Conservation (phyloP, 305 asterid genomes). For the Ajuga reptans region DNA sequence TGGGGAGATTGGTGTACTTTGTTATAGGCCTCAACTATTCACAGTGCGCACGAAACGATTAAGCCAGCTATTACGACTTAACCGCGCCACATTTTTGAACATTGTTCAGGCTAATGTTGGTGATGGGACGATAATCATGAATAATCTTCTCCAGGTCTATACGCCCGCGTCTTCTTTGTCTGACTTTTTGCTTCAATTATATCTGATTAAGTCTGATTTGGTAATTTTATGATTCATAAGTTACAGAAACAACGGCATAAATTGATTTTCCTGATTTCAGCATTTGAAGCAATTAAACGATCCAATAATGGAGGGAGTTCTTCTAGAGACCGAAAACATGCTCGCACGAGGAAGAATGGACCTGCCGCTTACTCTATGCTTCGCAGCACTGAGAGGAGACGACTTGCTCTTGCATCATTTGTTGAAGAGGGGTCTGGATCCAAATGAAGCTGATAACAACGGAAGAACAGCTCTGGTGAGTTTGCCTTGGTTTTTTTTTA, state of each 20-base stretch:
- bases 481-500: background rate
- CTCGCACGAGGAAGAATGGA: slow-evolving; percentile 93
- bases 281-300: slow-evolving; percentile 63
- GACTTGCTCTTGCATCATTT: slow-evolving; percentile 70
- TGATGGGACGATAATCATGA: slow-evolving; percentile 83
- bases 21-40: slow-evolving; percentile 89
- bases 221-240: background rate
- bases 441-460: slow-evolving; percentile 73
- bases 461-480: slow-evolving; percentile 86
- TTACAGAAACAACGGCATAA: slow-evolving; percentile 17
- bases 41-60: slow-evolving; percentile 78
- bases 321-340: slow-evolving; percentile 84
- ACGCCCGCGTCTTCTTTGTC: background rate
- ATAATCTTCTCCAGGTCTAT: slow-evolving; percentile 75
- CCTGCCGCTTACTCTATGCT: slow-evolving; percentile 81
- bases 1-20: slow-evolving; percentile 89
- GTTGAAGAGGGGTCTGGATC: slow-evolving; percentile 82
- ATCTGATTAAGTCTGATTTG: background rate
- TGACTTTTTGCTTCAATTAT: background rate
- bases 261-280: slow-evolving; percentile 31
- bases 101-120: slow-evolving; percentile 85
- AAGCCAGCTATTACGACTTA: slow-evolving; percentile 72
- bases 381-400: slow-evolving; percentile 82
- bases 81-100: slow-evolving; percentile 66
- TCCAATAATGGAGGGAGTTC: slow-evolving; percentile 85